phyloP scores from a whole-genome alignment of 805 yeast genomes.

The Candida pini region DNA sequence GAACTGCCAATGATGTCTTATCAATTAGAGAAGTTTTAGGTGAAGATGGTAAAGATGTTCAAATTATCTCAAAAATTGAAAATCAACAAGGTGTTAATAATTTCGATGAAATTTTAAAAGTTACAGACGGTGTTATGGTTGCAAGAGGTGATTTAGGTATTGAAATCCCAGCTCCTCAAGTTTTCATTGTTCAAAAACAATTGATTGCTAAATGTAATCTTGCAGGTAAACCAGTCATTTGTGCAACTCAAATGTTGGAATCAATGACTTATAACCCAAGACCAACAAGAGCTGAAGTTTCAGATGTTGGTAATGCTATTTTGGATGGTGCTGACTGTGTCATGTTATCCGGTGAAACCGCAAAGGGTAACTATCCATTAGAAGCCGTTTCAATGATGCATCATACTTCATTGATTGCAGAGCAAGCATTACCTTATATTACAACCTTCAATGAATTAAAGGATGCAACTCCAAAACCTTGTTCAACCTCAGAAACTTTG shows the following conservation, averaged over 20 bases:
- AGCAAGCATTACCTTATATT: slow-evolving; percentile 90
- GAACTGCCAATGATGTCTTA: slow-evolving; percentile 84
- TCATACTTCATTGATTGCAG: slow-evolving; percentile 93
- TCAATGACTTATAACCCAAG: slow-evolving; percentile 99
- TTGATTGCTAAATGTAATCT: slow-evolving; percentile 98
- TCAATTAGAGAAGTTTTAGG: slow-evolving; percentile 93
- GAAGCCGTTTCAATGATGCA: slow-evolving; percentile 99
- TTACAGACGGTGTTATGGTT: slow-evolving; percentile 99
- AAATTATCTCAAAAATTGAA: slow-evolving; percentile 96
- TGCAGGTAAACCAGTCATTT: slow-evolving; percentile 98
- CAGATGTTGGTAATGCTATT: slow-evolving; percentile 98
- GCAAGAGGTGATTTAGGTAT: slow-evolving; percentile 99
- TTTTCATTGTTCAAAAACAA: slow-evolving; percentile 97
- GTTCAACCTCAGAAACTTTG: slow-evolving; percentile 91
- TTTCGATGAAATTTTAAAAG: slow-evolving; percentile 91
- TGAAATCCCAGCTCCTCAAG: slow-evolving; percentile 99
- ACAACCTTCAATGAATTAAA: slow-evolving; percentile 82
- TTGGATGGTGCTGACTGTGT: slow-evolving; percentile 99
- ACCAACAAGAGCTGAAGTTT: slow-evolving; percentile 99
- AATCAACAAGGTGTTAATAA: slow-evolving; percentile 99
- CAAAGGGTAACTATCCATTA: slow-evolving; percentile 97
- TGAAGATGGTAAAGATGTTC: slow-evolving; percentile 93
- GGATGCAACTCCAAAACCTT: slow-evolving; percentile 78
- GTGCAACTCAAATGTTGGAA: slow-evolving; percentile 99
- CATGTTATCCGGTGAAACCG: slow-evolving; percentile 99